A percentile compares a stretch with the other conserved stretches of the same genome.
Evolutionary conservation across 345 rosid species (phyloP).

Genomic region (Murraya koenigii): DNA sequence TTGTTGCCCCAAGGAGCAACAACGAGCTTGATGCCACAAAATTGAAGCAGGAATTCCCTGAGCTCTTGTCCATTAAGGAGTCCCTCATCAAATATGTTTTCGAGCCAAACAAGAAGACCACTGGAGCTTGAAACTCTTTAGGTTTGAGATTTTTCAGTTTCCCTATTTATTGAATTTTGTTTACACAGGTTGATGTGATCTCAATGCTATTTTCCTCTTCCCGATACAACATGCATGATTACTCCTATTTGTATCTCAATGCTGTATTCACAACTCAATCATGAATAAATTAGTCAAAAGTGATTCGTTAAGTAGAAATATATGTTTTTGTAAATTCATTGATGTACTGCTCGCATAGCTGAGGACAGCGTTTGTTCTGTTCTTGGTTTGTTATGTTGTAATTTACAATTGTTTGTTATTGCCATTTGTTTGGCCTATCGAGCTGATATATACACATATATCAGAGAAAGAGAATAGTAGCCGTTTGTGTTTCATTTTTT

Average conservation of each 20-base stretch:
- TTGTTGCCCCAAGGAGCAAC: conserved; percentile 88
- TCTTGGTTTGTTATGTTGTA: background rate
- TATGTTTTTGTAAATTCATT: conserved; percentile 9
- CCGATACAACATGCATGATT: conserved; percentile 15
- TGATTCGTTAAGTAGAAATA: conserved; percentile 13
- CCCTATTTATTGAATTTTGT: conserved; percentile 22
- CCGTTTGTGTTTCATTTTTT: background rate
- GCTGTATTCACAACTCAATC: conserved; percentile 26
- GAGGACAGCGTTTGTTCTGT: background rate
- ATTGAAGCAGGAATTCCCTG: conserved; percentile 79
- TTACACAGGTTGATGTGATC: conserved; percentile 20
- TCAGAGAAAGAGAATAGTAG: too few species aligned
- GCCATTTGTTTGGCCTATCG: background rate
- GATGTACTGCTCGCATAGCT: background rate
- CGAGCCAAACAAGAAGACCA: conserved; percentile 69
- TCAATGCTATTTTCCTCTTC: conserved; percentile 7
- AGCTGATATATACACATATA: background rate
- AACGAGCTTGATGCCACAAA: conserved; percentile 82
- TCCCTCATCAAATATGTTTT: conserved; percentile 76
- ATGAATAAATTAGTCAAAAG: conserved; percentile 33
- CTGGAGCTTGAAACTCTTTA: conserved; percentile 26
- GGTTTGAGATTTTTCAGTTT: conserved; percentile 24
- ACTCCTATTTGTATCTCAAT: conserved; percentile 25
- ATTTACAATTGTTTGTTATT: background rate
- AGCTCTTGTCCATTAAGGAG: conserved; percentile 77